Evolutionary conservation across 2,329 filamentous ascomycete genomes (phyloP), one percentile per base, ranked within the genome.

Genomic region (Plenodomus tracheiphilus): DNA sequence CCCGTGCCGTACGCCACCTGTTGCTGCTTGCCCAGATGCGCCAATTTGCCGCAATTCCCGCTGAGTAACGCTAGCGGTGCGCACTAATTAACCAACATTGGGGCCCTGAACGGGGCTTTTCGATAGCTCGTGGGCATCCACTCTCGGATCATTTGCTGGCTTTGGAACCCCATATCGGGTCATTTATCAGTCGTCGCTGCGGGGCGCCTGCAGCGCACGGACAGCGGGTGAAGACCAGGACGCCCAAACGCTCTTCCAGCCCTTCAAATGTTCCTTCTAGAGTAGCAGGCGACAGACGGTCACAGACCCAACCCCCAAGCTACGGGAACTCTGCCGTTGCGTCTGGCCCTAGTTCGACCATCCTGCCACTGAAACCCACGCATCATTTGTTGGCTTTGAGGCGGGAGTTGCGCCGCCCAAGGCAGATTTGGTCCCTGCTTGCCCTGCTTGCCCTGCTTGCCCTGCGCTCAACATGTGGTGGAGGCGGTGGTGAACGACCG

Each of bases 41-140:
- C 11, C 35, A 37, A 18, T 20, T 43, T 44, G 46, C 41, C 47
- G 49, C 43, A 63, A 57, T 49, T 48, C 54, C 54, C 51, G 51
- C 43, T 54, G 57, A 61, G 53, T 51, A 60, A 25, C 37, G 44
- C 35, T 46, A 15, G 19, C 50, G 38, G 49, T 38, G 25, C 43
- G 43, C 53, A 56, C 52, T 68, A 71, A 69, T 71, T 71, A 68
- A 50, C 60, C 53, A 40, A 47, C 59, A 67, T 66, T 70, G 18
- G 19, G 36, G 44, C 63, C 57, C 11, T 47, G 65, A 68, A 64
- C 59, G 65, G 64, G 61, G 57, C 54, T 46, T 53, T 66, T 56
- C 58, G 51, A 65, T 64, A 65, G 50, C 44, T 32, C 11, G 37
- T 38, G 37, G 59, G 56, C 56, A 66, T 54, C 59, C 57, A 51